Base-by-base conservation (phyloP, 2,329 filamentous ascomycete genomes). In the Arthroderma sp. region DNA sequence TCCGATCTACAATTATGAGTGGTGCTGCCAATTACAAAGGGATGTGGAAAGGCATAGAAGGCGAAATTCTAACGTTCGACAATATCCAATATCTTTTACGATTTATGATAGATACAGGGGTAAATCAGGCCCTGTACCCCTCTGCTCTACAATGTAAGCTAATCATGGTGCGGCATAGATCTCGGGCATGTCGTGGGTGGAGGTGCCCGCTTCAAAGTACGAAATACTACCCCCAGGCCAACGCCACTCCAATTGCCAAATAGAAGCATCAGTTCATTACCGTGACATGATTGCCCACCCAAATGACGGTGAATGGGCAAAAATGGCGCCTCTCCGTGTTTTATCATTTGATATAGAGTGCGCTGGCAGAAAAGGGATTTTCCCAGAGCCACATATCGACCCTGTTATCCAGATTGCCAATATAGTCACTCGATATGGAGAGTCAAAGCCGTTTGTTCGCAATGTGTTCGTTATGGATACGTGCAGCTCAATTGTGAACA, bases 341-440 rank as follows among this genome's bases (percentile, higher is more conserved):
- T 74, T 98, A 49, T 97, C 93, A 3, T 97, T 98, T 67, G 93
- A 98, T 81, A 98, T 98, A 65, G 93, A 98, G 72, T 98, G 93
- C 71, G 93, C 93, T 64, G 93, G 93, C 55, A 87, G 94, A 64
- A 97, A 98, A 73, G 93, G 93, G 63, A 87, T 98, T 67, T 98
- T 98, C 67, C 93, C 94, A 0, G 93, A 98, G 71, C 84, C 94
- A 8, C 84, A 91, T 60, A 76, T 88, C 19, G 93, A 98, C 66
- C 90, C 91, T 0, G 91, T 98, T 63, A 98, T 98, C 63, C 93
- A 98, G 70, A 98, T 98, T 62, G 93, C 93, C 58, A 97, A 96
- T 66, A 83, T 97, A 4, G 91, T 98, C 17, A 97, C 91, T 33
- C 80, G 85, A 66, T 96, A 95, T 62, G 93, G 93, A 78, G 93